phyloP scores from a whole-genome alignment of 2,329 filamentous ascomycete species.

The Cladosporium phlei region DNA sequence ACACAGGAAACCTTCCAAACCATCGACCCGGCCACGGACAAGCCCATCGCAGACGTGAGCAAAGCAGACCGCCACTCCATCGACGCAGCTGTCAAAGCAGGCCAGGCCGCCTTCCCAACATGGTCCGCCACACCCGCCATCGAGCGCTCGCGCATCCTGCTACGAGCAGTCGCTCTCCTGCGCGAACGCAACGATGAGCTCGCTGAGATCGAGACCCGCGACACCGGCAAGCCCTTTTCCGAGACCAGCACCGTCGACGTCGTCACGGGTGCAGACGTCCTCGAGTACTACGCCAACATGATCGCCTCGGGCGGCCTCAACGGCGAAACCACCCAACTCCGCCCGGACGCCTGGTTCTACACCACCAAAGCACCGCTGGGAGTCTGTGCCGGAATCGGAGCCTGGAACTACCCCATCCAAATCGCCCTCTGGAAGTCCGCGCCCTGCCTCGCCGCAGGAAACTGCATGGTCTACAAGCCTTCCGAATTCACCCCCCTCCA shows the following conservation, averaged over 20 bases:
- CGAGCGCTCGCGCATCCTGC: constrained; percentile 70
- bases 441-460: constrained; percentile 77
- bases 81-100: constrained; percentile 67
- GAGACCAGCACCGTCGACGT: constrained; percentile 83
- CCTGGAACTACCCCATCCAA: constrained; percentile 90
- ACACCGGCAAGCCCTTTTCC: constrained; percentile 80
- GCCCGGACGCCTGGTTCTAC: constrained; percentile 75
- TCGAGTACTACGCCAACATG: constrained; percentile 81
- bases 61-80: constrained; percentile 57
- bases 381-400: constrained; percentile 80
- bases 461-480: constrained; percentile 88
- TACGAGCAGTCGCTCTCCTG: constrained; percentile 68
- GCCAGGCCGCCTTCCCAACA: constrained; percentile 63
- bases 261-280: constrained; percentile 74
- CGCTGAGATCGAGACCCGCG: constrained; percentile 72
- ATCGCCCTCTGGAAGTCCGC: constrained; percentile 89
- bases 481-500: constrained; percentile 86
- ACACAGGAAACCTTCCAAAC: constrained; percentile 61
- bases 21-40: constrained; percentile 67
- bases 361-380: constrained; percentile 77
- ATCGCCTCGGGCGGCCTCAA: constrained; percentile 74
- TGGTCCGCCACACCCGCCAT: constrained; percentile 76
- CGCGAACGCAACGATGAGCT: constrained; percentile 74
- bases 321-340: constrained; percentile 69
- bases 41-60: constrained; percentile 62